Percentiles rank a stretch among this genome's conserved stretches.
phyloP scores from a whole-genome alignment of 2,329 filamentous ascomycete genomes.

The Stagonosporopsis tanaceti region DNA sequence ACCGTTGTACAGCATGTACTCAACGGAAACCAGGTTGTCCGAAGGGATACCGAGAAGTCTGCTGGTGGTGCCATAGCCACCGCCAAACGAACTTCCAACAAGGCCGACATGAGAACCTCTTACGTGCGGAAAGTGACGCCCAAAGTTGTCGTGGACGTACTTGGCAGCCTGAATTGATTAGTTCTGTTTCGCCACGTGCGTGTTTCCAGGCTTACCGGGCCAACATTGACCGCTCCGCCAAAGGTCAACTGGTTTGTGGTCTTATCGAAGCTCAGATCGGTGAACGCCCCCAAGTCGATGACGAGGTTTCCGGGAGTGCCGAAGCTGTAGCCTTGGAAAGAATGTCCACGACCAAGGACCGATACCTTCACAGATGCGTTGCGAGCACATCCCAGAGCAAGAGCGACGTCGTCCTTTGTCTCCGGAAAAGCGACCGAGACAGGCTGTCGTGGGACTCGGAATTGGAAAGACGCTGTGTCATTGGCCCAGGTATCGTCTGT shows the following conservation, averaged over 20 bases:
- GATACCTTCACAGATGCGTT: slow-evolving; percentile 24
- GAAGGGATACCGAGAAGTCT: slow-evolving; percentile 18
- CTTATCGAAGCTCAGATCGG: slow-evolving; percentile 20
- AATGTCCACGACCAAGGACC: slow-evolving; percentile 18
- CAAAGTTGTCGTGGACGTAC: slow-evolving; percentile 7
- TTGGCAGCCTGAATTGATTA: neutral
- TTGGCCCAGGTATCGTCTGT: slow-evolving; percentile 21
- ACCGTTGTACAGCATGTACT: slow-evolving; percentile 25
- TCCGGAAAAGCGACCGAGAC: slow-evolving; percentile 20
- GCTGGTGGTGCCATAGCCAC: slow-evolving; percentile 22
- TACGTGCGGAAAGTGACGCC: slow-evolving; percentile 22
- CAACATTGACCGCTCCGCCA: slow-evolving; percentile 20
- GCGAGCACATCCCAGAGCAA: slow-evolving; percentile 20
- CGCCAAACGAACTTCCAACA: slow-evolving; percentile 15
- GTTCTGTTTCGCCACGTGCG: no score
- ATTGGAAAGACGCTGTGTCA: slow-evolving; percentile 22
- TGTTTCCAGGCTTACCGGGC: neutral
- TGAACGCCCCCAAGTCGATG: slow-evolving; percentile 19
- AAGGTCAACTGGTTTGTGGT: slow-evolving; percentile 23
- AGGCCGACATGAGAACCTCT: slow-evolving; percentile 23
- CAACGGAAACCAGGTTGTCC: slow-evolving; percentile 21
- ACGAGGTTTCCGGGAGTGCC: slow-evolving; percentile 23
- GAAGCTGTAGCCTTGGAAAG: slow-evolving; percentile 24
- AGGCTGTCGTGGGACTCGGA: slow-evolving; percentile 18
- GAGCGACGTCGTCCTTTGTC: slow-evolving; percentile 14